These are phyloP conservation scores for Leishmania amazonensis DNA, from an alignment of 208 protist genomes.

Conservation along the genomic window DNA sequence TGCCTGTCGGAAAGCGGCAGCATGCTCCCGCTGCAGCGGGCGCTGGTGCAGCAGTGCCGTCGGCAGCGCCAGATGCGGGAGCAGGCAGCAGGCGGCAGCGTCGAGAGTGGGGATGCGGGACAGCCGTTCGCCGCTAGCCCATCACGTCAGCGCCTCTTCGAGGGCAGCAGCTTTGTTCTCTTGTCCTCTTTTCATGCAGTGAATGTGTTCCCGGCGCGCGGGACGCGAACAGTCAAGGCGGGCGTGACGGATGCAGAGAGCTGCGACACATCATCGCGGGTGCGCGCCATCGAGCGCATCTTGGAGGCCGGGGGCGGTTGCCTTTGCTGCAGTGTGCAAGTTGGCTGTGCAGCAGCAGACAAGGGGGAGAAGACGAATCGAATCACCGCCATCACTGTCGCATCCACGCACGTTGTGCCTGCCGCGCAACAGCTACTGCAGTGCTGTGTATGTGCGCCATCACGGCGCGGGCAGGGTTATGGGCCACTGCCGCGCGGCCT, in stretches of 20 bases:
- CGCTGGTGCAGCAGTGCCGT: conserved; percentile 24
- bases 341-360: not conserved
- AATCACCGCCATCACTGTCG: not conserved
- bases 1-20: not conserved
- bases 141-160: not conserved
- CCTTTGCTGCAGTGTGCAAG: not conserved
- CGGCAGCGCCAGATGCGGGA: conserved; percentile 13
- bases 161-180: not conserved
- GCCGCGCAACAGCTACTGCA: not conserved
- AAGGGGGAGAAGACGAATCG: not conserved
- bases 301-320: conserved; percentile 10
- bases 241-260: not conserved
- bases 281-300: conserved; percentile 7
- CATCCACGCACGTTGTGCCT: not conserved
- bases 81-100: not conserved
- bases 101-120: not conserved
- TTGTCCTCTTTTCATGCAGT: not conserved
- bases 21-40: conserved; percentile 1
- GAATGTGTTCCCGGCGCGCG: not conserved
- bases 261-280: not conserved
- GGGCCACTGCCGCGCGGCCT: not conserved
- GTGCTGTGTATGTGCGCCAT: not conserved
- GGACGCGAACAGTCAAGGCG: not conserved
- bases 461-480: not conserved
- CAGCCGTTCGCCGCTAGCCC: not conserved